Base-by-base conservation (phyloP, 495 filamentous ascomycete species). In the Penicillium daleae region DNA sequence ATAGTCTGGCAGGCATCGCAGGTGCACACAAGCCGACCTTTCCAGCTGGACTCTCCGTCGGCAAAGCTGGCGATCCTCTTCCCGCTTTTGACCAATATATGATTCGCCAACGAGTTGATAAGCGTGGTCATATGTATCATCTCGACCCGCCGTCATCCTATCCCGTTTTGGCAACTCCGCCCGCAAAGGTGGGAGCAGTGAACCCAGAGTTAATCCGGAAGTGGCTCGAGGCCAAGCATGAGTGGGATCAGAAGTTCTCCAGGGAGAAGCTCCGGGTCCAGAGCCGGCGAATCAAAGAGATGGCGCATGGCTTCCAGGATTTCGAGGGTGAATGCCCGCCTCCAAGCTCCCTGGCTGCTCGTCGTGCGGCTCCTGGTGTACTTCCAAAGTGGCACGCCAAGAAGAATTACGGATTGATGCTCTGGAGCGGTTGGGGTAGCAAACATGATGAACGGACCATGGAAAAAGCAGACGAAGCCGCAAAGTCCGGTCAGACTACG, bases 381-480 rank as follows among this genome's bases (percentile, higher is more conserved):
- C 64, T 84, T 42, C 87, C 84, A 59, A 85, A 84, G 66, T 83
- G 71, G 53, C 67, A 62, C 13, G 63, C 61, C 7, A 73, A 75
- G 46, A 86, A 83, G 75, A 89, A 90, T 66, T 86, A 88, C 71
- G 92, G 92, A 4, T 80, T 97, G 75, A 85, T 86, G 33, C 74
- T 97, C 32, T 97, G 93, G 93, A 89, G 85, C 48, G 76, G 86
- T 12, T 92, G 92, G 89, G 93, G 90, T 12, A 92, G 89, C 63
- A 95, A 88, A 68, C 93, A 97, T 64, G 93, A 97, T 70, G 83
- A 93, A 76, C 83, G 81, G 46, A 89, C 88, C 12, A 80, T 95
- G 10, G 69, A 79, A 27, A 74, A 76, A 46, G 85, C 87, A 63
- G 61, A 76, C 27, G 73, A 76, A 42, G 72, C 66, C 6, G 67